Evolutionary conservation across 257 asterid genomes (phyloP), one percentile per base, ranked within the genome.

Genomic region (Galeopsis tetrahit): DNA sequence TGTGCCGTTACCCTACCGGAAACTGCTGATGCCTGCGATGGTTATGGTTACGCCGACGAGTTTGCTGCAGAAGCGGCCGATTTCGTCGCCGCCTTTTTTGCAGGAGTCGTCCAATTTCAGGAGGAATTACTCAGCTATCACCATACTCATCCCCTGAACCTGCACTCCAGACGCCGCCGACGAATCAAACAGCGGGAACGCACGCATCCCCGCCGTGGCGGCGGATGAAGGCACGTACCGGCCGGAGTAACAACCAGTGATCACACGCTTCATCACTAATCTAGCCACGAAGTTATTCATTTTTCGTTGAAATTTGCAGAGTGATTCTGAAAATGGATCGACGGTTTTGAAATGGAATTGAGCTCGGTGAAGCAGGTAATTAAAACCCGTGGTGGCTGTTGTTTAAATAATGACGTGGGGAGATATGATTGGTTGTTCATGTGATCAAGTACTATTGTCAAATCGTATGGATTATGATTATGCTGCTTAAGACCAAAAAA

Each of bases 261-360:
- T 13, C 72, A 81, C 78, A 61, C 96, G 88, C 80, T 75, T 82
- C 83, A 80, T 68, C 79, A 68, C 75, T 34, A 80, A 74, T 71
- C 82, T 80, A 1, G 78, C 80, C 62, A 82, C 39, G 56, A 84
- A 70, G 65, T 68, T 76, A 51, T 84, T 87, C 97, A 93, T 93
- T 62, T 82, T 73, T 51, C 56, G 79, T 44, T 63, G 62, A 28
- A 35, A 4, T 39, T 10, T 42, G 6, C 17, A 1, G 75, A 38
- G 13, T 44, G 10, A 28, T 76, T 28, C 0, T 56, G 52, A 43
- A 60, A 46, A 15, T 69, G 52, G 46, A 48, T 4, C 9, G 65
- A 65, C 57, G 58, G 70, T 42, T 69, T 72, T 42, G 1, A 10
- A 14, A 4, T 31, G 2, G 1, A 44, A 51, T 11, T 28, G 34